phyloP scores from a whole-genome alignment of 345 rosid genomes.

The Reutealis trisperma region DNA sequence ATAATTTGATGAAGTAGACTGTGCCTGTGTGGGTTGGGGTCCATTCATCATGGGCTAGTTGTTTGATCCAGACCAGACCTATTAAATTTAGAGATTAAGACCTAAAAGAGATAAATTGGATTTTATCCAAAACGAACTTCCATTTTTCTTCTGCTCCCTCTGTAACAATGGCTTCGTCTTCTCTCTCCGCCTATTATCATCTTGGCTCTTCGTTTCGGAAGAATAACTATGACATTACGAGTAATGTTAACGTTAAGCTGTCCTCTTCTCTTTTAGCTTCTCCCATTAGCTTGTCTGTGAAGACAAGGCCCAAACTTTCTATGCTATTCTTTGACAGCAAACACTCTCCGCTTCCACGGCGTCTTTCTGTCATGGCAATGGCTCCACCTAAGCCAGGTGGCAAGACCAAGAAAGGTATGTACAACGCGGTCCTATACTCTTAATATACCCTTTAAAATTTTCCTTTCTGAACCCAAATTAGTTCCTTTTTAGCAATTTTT shows the following conservation, averaged over 20 bases:
- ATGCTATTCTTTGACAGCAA: constrained; percentile 47
- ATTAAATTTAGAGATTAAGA: not conserved
- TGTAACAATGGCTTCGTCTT: constrained; percentile 12
- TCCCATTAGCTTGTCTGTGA: constrained; percentile 45
- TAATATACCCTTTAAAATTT: not conserved
- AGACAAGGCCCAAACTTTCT: constrained; percentile 48
- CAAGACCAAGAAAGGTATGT: constrained; percentile 80
- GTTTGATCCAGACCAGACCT: not conserved
- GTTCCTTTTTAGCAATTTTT: not conserved
- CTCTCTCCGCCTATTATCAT: constrained; percentile 2
- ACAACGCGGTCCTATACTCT: not conserved
- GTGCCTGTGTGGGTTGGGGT: too few species aligned
- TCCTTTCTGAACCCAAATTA: not conserved
- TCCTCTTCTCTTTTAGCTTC: constrained; percentile 45
- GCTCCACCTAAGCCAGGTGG: constrained; percentile 93
- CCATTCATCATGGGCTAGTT: too few species aligned
- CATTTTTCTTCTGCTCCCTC: constrained; percentile 26
- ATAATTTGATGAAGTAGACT: too few species aligned
- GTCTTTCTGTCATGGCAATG: constrained; percentile 83
- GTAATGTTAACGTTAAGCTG: constrained; percentile 28
- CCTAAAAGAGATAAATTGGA: not conserved
- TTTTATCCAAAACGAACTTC: constrained; percentile 31
- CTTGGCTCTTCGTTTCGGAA: constrained; percentile 5
- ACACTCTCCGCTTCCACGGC: constrained; percentile 51
- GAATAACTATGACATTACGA: not conserved